Base-by-base conservation (phyloP, 176 grass and related monocot genomes). In the Oryza nivara region DNA sequence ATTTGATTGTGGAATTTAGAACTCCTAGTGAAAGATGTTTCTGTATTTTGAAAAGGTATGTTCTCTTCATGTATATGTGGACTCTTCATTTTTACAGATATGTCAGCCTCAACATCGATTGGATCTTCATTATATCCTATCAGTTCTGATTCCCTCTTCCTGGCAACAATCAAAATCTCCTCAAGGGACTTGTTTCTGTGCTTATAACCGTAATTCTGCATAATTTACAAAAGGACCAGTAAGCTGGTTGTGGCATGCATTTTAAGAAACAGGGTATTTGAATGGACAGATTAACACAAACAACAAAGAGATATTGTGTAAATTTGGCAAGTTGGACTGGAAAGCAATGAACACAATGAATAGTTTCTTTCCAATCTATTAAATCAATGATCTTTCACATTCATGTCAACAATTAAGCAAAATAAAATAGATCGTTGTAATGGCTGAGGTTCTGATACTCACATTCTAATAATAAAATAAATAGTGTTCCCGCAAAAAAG, bases 41-140 rank as follows among this genome's bases (percentile, higher is more conserved):
- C 65, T 58, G 40, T 72, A 79, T 72, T 65, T 72, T 36, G 75
- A 35, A 78, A 75, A 71, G 46, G 66, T 1, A 80, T 71, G 43
- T 65, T 88, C 68, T 65, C 28, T 43, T 22, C 65, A 72, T 73
- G 76, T 11, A 54, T 74, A 35, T 73, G 75, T 22, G 85, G 5
- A 65, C 76, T 83, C 30, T 79, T 80, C 7, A 73, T 70, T 73
- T 84, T 23, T 82, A 73, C 67, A 67, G 74, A 83, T 69, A 84
- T 75, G 43, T 65, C 72, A 77, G 46, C 20, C 63, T 88, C 82
- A 74, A 95, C 85, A 68, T 79, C 64, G 80, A 98, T 78, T 25
- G 91, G 87, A 70, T 93, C 91, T 90, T 98, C 96, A 72, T 95
- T 82, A 92, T 93, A 98, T 30, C 96, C 96, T 70, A 95, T 87